These are phyloP conservation scores for Yamadazyma buinensis DNA, from an alignment of 1,139 yeast genomes.

Conservation along the genomic window DNA sequence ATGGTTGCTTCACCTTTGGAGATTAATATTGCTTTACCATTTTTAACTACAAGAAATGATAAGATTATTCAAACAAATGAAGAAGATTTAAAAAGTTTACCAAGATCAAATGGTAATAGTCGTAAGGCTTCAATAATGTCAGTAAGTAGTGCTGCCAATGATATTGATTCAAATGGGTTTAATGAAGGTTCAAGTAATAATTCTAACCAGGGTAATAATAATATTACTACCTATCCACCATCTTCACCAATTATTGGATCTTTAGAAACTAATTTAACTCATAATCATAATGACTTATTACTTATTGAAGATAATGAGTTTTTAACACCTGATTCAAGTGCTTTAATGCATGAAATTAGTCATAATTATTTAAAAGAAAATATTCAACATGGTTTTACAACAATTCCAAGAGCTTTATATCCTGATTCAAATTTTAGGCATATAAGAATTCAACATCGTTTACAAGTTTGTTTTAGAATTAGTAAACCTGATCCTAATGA, in stretches of 20 bases:
- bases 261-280: constrained; percentile 38
- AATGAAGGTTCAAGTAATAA: no score
- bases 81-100: constrained; percentile 15
- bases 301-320: constrained; percentile 15
- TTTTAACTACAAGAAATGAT: constrained; percentile 40
- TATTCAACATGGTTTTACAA: constrained; percentile 36
- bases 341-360: constrained; percentile 25
- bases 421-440: constrained; percentile 74
- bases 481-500: constrained; percentile 62
- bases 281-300: constrained; percentile 20
- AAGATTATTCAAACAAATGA: constrained; percentile 26
- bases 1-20: constrained; percentile 46
- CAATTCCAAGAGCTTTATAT: constrained; percentile 38
- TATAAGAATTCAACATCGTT: constrained; percentile 67
- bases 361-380: constrained; percentile 24
- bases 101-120: constrained; percentile 17
- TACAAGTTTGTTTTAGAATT: constrained; percentile 75
- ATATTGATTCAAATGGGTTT: background rate
- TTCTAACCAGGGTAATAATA: no score
- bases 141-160: constrained; percentile 2
- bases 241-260: constrained; percentile 41
- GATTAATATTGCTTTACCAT: constrained; percentile 44
- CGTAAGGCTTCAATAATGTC: constrained; percentile 23
- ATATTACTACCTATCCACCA: constrained; percentile 14
- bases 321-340: constrained; percentile 28